Conservation (phyloP, 257 asterid species). For the Solanum arcanum region DNA sequence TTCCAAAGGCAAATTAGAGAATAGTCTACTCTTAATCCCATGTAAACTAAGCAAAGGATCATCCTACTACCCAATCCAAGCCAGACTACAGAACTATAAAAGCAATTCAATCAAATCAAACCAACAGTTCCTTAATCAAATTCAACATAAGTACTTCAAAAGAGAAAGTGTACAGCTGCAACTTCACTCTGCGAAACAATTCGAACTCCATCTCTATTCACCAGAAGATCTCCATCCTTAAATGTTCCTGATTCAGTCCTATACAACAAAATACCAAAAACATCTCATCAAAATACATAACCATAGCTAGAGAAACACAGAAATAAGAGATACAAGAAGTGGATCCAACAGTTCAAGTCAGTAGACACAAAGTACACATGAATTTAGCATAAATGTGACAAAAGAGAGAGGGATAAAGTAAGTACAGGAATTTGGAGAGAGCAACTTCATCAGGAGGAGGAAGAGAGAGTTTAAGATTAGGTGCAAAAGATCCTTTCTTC, state of each 20-base stretch:
- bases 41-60: background rate
- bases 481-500: constrained; percentile 76
- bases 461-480: constrained; percentile 78
- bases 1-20: background rate
- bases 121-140: no score
- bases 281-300: background rate
- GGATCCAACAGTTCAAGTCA: background rate
- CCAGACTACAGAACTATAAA: background rate
- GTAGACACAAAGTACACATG: background rate
- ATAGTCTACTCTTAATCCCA: background rate
- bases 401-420: background rate
- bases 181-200: constrained; percentile 61
- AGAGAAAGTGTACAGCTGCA: constrained; percentile 42
- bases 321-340: background rate
- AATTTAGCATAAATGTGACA: background rate
- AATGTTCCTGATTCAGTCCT: constrained; percentile 96
- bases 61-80: background rate
- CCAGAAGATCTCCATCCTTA: constrained; percentile 94
- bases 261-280: constrained; percentile 1
- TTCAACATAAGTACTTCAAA: background rate
- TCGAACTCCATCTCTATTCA: constrained; percentile 86
- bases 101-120: background rate
- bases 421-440: constrained; percentile 80
- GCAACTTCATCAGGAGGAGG: constrained; percentile 81
- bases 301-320: background rate